A percentile compares a stretch with the other conserved stretches of the same genome.
Conservation (phyloP, 2,329 filamentous ascomycete genomes). For the Aspergillus aculeatus region DNA sequence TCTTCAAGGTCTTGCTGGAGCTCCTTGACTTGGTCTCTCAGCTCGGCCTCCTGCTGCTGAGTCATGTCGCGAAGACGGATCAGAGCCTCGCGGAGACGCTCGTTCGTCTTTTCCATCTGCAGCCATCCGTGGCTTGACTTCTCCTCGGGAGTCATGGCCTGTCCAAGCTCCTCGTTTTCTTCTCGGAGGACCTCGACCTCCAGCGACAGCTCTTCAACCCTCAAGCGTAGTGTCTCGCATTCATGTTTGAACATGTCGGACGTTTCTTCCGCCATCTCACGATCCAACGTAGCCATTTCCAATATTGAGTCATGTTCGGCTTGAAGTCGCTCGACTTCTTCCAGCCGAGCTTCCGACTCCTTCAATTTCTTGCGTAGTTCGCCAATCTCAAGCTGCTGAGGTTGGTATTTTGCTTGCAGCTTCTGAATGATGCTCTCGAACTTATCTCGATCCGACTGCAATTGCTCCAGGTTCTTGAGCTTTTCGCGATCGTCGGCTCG, state of each 20-base stretch:
- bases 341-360: slow-evolving; percentile 68
- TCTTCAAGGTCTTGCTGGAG: slow-evolving; percentile 73
- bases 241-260: slow-evolving; percentile 80
- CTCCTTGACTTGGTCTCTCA: slow-evolving; percentile 70
- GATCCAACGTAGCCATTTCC: slow-evolving; percentile 84
- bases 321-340: slow-evolving; percentile 69
- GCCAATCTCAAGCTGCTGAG: slow-evolving; percentile 74
- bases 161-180: slow-evolving; percentile 79
- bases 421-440: slow-evolving; percentile 84
- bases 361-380: slow-evolving; percentile 76
- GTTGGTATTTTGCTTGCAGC: slow-evolving; percentile 82
- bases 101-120: slow-evolving; percentile 87
- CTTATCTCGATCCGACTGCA: slow-evolving; percentile 58
- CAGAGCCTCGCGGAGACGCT: slow-evolving; percentile 80
- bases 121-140: slow-evolving; percentile 83
- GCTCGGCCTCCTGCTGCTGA: slow-evolving; percentile 77
- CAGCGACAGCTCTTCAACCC: slow-evolving; percentile 78
- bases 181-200: slow-evolving; percentile 84
- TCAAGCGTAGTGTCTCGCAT: slow-evolving; percentile 71
- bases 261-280: slow-evolving; percentile 94
- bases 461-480: slow-evolving; percentile 71
- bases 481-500: slow-evolving; percentile 81
- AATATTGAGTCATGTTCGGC: slow-evolving; percentile 81
- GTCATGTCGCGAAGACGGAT: slow-evolving; percentile 82
- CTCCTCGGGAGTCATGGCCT: slow-evolving; percentile 86